Base-by-base conservation (phyloP, 2,329 filamentous ascomycete genomes). In the Claviceps lovelessii region DNA sequence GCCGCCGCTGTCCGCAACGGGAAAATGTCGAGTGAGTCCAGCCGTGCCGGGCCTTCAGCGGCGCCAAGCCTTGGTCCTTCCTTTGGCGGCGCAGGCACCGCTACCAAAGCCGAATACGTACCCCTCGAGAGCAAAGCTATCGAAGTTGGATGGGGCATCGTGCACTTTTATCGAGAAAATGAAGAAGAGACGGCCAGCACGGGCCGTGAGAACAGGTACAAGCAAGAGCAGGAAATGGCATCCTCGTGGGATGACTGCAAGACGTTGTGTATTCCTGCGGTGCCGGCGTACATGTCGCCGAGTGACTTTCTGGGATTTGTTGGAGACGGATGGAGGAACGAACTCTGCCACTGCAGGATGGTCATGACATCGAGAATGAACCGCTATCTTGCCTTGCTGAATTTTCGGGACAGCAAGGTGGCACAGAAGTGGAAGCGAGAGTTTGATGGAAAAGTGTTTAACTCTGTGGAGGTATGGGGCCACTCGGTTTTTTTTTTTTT, bases 371-470 rank as follows among this genome's bases (percentile, higher is more conserved):
- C 85, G 54, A 79, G 84, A 59, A 84, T 89, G 68, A 96, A 94
- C 68, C 82, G 90, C 58, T 97, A 97, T 72, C 86, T 98, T 76
- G 91, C 95, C 31, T 75, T 98, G 58, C 86, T 98, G 80, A 96
- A 95, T 71, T 96, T 97, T 66, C 80, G 88, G 50, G 83, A 86
- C 59, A 79, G 80, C 35, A 80, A 79, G 63, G 81, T 81, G 58
- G 93, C 93, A 15, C 82, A 77, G 62, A 78, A 83, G 52, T 98
- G 91, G 85, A 84, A 87, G 63, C 81, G 77, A 58, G 85, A 88
- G 61, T 96, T 91, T 77, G 93, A 97, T 68, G 93, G 93, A 19
- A 93, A 88, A 67, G 80, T 91, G 0, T 97, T 97, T 66, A 95
- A 94, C 64, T 85, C 82, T 57, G 88, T 95, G 77, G 89, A 94